Percentiles rank a stretch among this genome's conserved stretches.
Conservation (phyloP, 495 filamentous ascomycete species). For the Lepraria neglecta region DNA sequence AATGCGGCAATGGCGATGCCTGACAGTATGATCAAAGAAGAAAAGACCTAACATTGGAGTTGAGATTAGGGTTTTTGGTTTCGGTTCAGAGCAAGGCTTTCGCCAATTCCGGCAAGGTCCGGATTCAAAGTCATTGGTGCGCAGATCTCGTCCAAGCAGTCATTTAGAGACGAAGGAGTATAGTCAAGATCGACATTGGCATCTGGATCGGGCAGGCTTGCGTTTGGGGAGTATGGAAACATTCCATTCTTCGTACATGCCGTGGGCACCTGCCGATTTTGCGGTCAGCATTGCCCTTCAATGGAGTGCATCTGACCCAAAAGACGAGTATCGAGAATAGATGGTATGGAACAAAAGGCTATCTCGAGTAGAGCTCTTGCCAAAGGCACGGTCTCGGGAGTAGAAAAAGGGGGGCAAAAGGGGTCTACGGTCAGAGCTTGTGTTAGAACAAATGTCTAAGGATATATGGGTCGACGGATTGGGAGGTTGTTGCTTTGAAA, state of each 20-base stretch:
- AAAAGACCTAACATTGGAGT: constrained; percentile 4
- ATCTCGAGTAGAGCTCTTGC: too few species aligned
- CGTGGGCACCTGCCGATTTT: not conserved
- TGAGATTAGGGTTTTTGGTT: not conserved
- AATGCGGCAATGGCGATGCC: constrained; percentile 12
- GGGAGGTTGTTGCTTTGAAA: too few species aligned
- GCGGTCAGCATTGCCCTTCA: too few species aligned
- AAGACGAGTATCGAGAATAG: not conserved
- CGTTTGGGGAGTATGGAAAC: not conserved
- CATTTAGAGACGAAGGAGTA: not conserved
- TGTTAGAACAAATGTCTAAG: too few species aligned
- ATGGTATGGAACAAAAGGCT: too few species aligned
- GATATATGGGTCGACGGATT: too few species aligned
- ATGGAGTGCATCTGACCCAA: too few species aligned
- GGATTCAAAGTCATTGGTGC: constrained; percentile 10
- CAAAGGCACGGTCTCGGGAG: too few species aligned
- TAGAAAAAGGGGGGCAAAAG: too few species aligned
- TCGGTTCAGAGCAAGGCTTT: not conserved
- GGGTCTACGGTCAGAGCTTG: too few species aligned
- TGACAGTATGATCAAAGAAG: constrained; percentile 19
- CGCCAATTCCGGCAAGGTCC: constrained; percentile 19
- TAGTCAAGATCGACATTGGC: not conserved
- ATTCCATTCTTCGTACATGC: not conserved
- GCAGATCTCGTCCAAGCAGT: constrained; percentile 13
- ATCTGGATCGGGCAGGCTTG: not conserved